phyloP scores from a whole-genome alignment of 2,329 filamentous ascomycete genomes.

The Aspergillus intermedius region DNA sequence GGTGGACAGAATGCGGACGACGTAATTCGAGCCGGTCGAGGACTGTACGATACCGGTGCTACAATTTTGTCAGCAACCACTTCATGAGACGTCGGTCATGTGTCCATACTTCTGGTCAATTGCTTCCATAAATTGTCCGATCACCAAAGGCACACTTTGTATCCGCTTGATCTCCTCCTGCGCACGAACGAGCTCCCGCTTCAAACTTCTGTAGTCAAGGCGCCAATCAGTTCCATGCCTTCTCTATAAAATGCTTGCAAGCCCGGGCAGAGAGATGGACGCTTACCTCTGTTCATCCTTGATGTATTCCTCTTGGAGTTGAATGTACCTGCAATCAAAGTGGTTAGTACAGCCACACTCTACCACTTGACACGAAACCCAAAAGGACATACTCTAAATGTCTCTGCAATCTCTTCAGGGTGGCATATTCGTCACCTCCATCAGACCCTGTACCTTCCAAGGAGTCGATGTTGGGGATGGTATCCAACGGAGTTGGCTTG shows the following conservation, averaged over 20 bases:
- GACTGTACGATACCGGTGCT: conserved; percentile 98
- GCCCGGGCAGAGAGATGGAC: not conserved
- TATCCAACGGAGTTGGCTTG: conserved; percentile 66
- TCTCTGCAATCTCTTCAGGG: conserved; percentile 90
- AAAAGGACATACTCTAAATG: conserved; percentile 70
- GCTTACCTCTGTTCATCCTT: conserved; percentile 93
- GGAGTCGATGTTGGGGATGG: conserved; percentile 83
- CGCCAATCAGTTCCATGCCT: not conserved
- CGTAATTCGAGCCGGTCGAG: conserved; percentile 96
- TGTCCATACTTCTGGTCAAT: conserved; percentile 88
- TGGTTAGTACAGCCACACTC: conserved; percentile 12
- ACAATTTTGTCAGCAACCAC: conserved; percentile 9
- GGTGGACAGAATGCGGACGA: conserved; percentile 94
- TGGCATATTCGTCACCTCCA: conserved; percentile 86
- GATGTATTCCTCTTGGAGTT: conserved; percentile 99
- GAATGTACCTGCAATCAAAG: conserved; percentile 63
- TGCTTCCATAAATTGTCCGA: conserved; percentile 99
- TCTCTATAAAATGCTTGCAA: not conserved
- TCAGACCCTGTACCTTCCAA: conserved; percentile 78
- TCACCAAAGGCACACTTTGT: conserved; percentile 94
- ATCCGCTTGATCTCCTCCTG: conserved; percentile 99
- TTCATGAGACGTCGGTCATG: not conserved
- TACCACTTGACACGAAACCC: conserved; percentile 2
- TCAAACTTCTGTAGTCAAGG: conserved; percentile 63
- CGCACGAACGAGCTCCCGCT: conserved; percentile 91